phyloP scores from a whole-genome alignment of 805 yeast species.

The Jamesozyma hellenica region DNA sequence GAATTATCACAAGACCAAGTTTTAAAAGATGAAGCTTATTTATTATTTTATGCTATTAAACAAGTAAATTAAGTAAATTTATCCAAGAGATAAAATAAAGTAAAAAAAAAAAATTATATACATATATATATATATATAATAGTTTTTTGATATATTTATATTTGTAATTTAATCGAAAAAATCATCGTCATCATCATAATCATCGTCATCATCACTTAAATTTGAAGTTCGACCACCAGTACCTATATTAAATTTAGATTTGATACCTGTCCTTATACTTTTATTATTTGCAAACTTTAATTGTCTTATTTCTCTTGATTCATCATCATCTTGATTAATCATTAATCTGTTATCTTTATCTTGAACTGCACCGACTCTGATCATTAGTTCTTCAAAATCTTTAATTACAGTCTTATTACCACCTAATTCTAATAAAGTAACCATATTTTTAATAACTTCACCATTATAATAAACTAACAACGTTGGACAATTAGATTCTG shows the following conservation, averaged over 20 bases:
- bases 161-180: constrained; percentile 35
- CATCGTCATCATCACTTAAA: constrained; percentile 35
- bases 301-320: constrained; percentile 44
- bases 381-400: constrained; percentile 68
- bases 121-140: neutral
- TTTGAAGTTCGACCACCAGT: constrained; percentile 31
- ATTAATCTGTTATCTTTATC: constrained; percentile 57
- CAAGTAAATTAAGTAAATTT: constrained; percentile 14
- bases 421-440: constrained; percentile 73
- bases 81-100: neutral
- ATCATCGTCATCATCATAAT: constrained; percentile 35
- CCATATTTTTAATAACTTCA: constrained; percentile 67
- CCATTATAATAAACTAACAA: constrained; percentile 70
- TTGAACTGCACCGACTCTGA: constrained; percentile 54
- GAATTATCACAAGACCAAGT: constrained; percentile 57
- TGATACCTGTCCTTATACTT: constrained; percentile 37
- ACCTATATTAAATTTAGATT: constrained; percentile 24
- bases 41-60: constrained; percentile 53
- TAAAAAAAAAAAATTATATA: neutral
- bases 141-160: neutral
- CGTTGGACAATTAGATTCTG: constrained; percentile 86
- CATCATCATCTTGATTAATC: constrained; percentile 51
- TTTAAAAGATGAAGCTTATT: constrained; percentile 62
- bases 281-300: constrained; percentile 40
- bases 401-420: constrained; percentile 63